phyloP scores from a whole-genome alignment of 371 early-diverging fungal genomes.

The Caulochytrium protostelioides region DNA sequence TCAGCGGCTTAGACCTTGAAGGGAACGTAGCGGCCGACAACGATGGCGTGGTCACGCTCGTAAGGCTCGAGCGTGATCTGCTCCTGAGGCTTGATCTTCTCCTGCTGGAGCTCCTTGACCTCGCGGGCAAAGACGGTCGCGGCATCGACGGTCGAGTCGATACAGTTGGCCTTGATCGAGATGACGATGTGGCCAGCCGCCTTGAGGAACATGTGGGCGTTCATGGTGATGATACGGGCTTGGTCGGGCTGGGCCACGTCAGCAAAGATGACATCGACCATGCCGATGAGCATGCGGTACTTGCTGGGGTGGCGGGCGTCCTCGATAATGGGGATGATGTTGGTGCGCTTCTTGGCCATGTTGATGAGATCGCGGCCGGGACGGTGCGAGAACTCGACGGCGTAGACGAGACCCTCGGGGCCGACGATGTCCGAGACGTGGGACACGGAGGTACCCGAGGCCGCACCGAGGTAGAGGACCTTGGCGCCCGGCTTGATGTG shows the following conservation, averaged over 20 bases:
- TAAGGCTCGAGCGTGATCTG: constrained; percentile 99
- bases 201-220: constrained; percentile 97
- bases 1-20: no score
- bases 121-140: constrained; percentile 98
- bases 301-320: constrained; percentile 99
- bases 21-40: constrained; percentile 90
- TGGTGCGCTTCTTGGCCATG: constrained; percentile 99
- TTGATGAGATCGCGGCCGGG: constrained; percentile 99
- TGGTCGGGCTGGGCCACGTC: constrained; percentile 99
- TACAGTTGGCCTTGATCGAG: constrained; percentile 99
- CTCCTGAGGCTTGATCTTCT: constrained; percentile 97
- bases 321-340: constrained; percentile 99
- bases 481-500: constrained; percentile 93
- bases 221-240: constrained; percentile 97
- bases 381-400: constrained; percentile 99
- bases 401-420: constrained; percentile 94
- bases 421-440: constrained; percentile 99
- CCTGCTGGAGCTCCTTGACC: constrained; percentile 95
- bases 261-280: constrained; percentile 99
- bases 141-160: constrained; percentile 97
- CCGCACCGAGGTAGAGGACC: constrained; percentile 98
- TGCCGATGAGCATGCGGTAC: constrained; percentile 99
- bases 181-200: constrained; percentile 96
- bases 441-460: constrained; percentile 97
- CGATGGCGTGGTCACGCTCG: constrained; percentile 99